Percentiles rank a stretch among this genome's conserved stretches.
Conservation (phyloP, 2,329 filamentous ascomycete species). For the Tolypocladium amazonense region DNA sequence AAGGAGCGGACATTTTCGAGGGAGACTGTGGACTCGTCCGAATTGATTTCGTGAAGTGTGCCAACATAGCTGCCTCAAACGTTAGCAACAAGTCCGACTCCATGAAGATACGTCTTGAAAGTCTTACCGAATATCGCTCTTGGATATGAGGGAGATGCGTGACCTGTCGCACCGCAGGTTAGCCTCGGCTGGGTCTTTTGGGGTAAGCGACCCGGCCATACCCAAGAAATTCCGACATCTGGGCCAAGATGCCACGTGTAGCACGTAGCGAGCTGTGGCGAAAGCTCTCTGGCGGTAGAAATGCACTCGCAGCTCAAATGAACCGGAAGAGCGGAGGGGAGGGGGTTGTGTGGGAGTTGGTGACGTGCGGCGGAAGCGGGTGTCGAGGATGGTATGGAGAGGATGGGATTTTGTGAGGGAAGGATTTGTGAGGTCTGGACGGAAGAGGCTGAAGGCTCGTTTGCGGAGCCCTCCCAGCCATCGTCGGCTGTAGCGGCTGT, state of each 20-base stretch:
- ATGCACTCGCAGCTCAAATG: slow-evolving; percentile 7
- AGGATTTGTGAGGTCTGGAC: slow-evolving; percentile 20
- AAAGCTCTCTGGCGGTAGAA: slow-evolving; percentile 10
- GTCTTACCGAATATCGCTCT: slow-evolving; percentile 88
- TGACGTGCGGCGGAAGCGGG: background rate
- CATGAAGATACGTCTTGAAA: slow-evolving; percentile 5
- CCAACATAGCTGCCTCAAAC: slow-evolving; percentile 68
- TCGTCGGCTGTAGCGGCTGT: slow-evolving; percentile 12
- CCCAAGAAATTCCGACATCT: slow-evolving; percentile 53
- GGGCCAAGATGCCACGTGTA: slow-evolving; percentile 26
- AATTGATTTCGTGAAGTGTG: slow-evolving; percentile 95
- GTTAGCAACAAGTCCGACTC: slow-evolving; percentile 19
- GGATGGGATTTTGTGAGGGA: slow-evolving; percentile 14
- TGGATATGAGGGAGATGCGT: slow-evolving; percentile 92
- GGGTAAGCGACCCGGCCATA: slow-evolving; percentile 19
- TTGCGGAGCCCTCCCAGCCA: slow-evolving; percentile 10
- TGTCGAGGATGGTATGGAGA: slow-evolving; percentile 1
- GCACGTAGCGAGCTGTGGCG: slow-evolving; percentile 25
- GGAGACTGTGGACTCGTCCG: slow-evolving; percentile 90
- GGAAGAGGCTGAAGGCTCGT: slow-evolving; percentile 16
- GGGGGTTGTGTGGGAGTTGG: background rate
- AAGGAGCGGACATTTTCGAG: slow-evolving; percentile 93
- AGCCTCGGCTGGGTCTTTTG: background rate
- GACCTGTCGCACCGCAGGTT: slow-evolving; percentile 38
- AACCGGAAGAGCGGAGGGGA: background rate